phyloP scores from a whole-genome alignment of 2,329 filamentous ascomycete genomes.

The Onygenales sp. region DNA sequence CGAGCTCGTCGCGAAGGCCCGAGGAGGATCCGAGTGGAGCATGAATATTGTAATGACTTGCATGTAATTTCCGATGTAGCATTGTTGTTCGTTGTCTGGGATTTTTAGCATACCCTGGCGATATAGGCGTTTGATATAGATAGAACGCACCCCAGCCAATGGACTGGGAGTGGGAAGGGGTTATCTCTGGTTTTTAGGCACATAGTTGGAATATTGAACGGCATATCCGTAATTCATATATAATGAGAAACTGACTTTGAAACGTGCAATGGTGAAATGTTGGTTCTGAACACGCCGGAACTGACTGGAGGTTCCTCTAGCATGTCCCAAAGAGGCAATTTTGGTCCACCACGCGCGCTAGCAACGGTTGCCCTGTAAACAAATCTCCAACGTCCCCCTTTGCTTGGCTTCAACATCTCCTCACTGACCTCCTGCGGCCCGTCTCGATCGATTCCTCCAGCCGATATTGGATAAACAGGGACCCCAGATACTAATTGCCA shows the following conservation, averaged over 20 bases:
- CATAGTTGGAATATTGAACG: not conserved
- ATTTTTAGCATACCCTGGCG: not conserved
- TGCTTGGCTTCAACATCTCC: not conserved
- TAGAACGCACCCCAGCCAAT: not conserved
- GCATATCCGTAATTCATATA: too few relatives aligned
- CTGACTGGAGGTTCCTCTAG: too few relatives aligned
- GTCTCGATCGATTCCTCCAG: too few relatives aligned
- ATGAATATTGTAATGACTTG: not conserved
- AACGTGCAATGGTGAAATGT: too few relatives aligned
- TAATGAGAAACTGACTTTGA: too few relatives aligned
- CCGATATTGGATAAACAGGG: too few relatives aligned
- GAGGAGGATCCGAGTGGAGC: not conserved
- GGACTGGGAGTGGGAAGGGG: not conserved
- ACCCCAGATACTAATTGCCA: too few relatives aligned
- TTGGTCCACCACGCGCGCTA: not conserved
- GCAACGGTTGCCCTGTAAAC: not conserved
- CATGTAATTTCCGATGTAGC: not conserved
- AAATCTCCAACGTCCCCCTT: not conserved
- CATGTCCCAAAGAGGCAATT: not conserved
- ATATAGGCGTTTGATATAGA: not conserved
- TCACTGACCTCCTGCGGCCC: too few relatives aligned
- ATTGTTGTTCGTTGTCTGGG: not conserved
- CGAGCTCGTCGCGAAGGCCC: slow-evolving; percentile 5
- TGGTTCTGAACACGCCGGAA: too few relatives aligned
- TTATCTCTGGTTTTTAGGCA: not conserved